These are phyloP conservation scores for Skeletonema potamos DNA, from an alignment of 108 stramenopile species.

Conservation along the genomic window DNA sequence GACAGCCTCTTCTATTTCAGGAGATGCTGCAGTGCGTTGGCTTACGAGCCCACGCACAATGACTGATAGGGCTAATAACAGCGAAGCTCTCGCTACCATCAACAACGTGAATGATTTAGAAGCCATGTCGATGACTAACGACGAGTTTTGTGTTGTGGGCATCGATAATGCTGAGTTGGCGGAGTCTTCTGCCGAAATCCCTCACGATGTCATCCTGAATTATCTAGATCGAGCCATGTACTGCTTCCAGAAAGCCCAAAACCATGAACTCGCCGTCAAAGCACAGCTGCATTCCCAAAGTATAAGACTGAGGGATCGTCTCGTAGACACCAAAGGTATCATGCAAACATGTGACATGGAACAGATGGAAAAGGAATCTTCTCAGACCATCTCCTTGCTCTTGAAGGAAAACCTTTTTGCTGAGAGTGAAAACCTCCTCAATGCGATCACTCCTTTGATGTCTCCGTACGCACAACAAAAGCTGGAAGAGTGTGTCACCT, in stretches of 20 bases:
- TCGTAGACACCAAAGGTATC: not conserved
- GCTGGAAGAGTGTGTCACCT: not conserved
- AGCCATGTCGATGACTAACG: constrained; percentile 42
- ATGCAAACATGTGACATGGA: not conserved
- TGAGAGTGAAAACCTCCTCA: constrained; percentile 1
- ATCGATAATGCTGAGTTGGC: constrained; percentile 45
- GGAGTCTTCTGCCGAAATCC: not conserved
- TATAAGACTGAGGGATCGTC: not conserved
- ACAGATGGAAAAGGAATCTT: not conserved
- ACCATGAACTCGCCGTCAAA: not conserved
- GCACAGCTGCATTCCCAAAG: constrained; percentile 1
- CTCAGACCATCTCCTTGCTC: not conserved
- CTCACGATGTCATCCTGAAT: not conserved
- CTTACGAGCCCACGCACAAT: not conserved
- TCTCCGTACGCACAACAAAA: constrained; percentile 3
- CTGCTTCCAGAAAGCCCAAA: constrained; percentile 2
- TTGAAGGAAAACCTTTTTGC: not conserved
- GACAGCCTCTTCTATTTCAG: constrained; percentile 29
- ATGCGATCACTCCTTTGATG: not conserved
- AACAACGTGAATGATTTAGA: constrained; percentile 44
- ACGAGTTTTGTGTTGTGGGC: constrained; percentile 44
- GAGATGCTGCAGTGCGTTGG: constrained; percentile 39
- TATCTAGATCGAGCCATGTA: constrained; percentile 8
- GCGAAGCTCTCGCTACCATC: constrained; percentile 25
- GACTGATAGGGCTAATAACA: not conserved